Conservation (phyloP, 2,329 filamentous ascomycete genomes). For the Cordyceps farinosa region DNA sequence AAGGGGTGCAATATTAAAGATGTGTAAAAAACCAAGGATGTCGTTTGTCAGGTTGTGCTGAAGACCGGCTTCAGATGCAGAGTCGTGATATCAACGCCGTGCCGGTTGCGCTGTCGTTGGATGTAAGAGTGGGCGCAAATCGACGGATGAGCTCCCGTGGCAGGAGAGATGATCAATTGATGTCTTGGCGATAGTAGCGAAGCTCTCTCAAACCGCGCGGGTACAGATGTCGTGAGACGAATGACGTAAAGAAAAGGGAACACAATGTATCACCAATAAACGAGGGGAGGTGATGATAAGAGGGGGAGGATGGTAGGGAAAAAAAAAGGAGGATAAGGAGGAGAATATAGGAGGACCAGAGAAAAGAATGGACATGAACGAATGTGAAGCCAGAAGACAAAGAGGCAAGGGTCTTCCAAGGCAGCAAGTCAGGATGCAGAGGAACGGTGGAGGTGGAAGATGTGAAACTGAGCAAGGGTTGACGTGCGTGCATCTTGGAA, state of each 20-base stretch:
- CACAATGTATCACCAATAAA: not conserved
- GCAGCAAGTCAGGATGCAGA: constrained; percentile 12
- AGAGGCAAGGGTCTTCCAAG: constrained; percentile 6
- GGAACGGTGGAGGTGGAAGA: constrained; percentile 10
- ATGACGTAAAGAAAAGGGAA: constrained; percentile 2
- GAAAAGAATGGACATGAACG: constrained; percentile 18
- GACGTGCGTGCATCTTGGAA: not conserved
- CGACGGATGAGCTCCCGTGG: not conserved
- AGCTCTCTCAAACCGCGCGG: not conserved
- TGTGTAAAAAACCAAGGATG: not conserved
- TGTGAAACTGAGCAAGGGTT: constrained; percentile 15
- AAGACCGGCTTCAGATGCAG: constrained; percentile 18
- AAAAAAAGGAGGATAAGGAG: constrained; percentile 23
- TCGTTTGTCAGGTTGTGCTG: constrained; percentile 20
- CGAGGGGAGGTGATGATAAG: constrained; percentile 15
- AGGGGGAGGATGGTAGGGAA: constrained; percentile 23
- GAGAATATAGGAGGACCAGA: constrained; percentile 19
- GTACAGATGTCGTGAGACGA: not conserved
- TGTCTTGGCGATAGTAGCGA: not conserved
- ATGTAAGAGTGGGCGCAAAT: not conserved
- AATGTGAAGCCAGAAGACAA: constrained; percentile 9
- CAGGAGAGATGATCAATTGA: not conserved
- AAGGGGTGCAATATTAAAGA: not conserved
- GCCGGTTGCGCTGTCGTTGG: not conserved
- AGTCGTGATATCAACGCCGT: constrained; percentile 12